Evolutionary conservation across 2,329 filamentous ascomycete species (phyloP), one percentile per base, ranked within the genome.

Genomic region (Apiospora pterosperma): DNA sequence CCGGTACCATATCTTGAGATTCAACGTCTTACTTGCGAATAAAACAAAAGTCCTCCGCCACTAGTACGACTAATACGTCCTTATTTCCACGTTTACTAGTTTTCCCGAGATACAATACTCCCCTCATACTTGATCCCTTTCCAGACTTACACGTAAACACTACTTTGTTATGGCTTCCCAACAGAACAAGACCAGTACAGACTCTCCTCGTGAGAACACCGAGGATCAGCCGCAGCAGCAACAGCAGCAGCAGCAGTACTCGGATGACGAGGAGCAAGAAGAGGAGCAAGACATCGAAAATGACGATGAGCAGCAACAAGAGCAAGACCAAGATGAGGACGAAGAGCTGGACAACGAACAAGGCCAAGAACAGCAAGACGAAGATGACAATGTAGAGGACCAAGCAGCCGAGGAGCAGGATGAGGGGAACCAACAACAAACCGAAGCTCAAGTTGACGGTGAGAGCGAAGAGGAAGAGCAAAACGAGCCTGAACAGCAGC

Each of bases 271-370:
- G 31, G 41, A 63, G n/a, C 28, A 39, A n/a, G 65, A 63, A 11
- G 61, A 66, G 62, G 61, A 58, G 25, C 59, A 62, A 21, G 42
- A 39, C n/a, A 41, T 48, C 1, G 36, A 62, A 25, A 44, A 42
- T 34, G 61, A 44, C 31, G 36, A 55, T 16, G 38, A 44, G 19
- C 28, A 42, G 52, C 36, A 36, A 44, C 44, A 42, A 63, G 36
- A 61, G 36, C 68, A 71, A 31, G 63, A 65, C 16, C 64, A 64
- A 52, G 67, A 71, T 48, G 70, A 63, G 21, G 44, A 62, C 34
- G 44, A 48, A 63, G 62, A 66, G 14, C 34, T 62, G 16, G 21
- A 62, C 8, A 28, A 66, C 36, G 25, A 28, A n/a, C 44, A 48
- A 28, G 38, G 34, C 16, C 42, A 61, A 44, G 42, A 60, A 21